A percentile compares a stretch with the other conserved stretches of the same genome.
Conservation (phyloP, 352 stramenopile species). For the Pelagophyceae sp. region DNA sequence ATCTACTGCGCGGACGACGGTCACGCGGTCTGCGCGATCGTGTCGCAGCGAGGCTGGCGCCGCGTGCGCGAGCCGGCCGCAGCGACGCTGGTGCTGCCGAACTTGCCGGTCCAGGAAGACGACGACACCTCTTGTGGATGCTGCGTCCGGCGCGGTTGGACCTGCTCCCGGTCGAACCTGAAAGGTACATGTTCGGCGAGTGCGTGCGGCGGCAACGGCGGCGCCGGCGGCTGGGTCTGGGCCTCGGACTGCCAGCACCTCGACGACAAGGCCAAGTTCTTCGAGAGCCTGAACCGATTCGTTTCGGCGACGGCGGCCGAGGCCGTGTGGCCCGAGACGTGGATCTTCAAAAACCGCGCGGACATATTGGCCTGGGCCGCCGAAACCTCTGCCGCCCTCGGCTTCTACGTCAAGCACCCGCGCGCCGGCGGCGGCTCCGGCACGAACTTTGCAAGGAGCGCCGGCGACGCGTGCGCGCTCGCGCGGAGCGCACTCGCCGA, state of each 20-base stretch:
- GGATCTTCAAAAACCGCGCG: not conserved
- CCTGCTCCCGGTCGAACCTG: too few relatives aligned
- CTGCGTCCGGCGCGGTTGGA: too few relatives aligned
- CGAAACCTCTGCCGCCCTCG: not conserved
- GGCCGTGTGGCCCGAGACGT: not conserved
- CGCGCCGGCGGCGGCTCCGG: not conserved
- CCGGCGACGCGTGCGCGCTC: not conserved
- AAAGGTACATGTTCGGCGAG: too few relatives aligned
- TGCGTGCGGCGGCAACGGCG: not conserved
- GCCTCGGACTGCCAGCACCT: not conserved
- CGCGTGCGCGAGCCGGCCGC: not conserved
- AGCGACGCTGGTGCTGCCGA: too few relatives aligned
- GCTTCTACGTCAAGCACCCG: slow-evolving; percentile 12
- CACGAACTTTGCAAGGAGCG: too few relatives aligned
- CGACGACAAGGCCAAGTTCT: not conserved
- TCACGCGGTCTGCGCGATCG: not conserved
- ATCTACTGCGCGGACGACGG: too few relatives aligned
- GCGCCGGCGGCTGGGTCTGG: not conserved
- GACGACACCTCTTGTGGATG: too few relatives aligned
- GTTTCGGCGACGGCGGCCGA: not conserved
- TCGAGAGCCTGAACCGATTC: not conserved
- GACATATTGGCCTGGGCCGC: not conserved
- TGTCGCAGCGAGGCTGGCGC: not conserved
- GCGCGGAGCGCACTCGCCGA: too few relatives aligned
- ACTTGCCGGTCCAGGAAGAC: too few relatives aligned